Evolutionary conservation across 1,139 yeast genomes (phyloP).

Genomic region (Scheffersomyces cryptocercus): DNA sequence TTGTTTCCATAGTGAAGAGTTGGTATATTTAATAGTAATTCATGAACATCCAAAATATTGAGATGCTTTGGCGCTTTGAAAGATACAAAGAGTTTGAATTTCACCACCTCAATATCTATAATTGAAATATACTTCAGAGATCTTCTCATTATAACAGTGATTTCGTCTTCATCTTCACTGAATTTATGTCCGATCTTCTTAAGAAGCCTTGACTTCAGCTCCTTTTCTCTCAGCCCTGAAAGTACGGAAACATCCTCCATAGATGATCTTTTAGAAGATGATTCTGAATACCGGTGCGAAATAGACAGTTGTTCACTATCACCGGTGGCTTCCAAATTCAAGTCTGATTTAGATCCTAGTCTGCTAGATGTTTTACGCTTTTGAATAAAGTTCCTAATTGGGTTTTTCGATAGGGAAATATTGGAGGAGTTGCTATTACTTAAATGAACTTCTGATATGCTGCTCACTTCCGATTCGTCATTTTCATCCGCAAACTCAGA

Average conservation of each 20-base stretch:
- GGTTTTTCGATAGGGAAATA: constrained; percentile 11
- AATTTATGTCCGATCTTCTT: constrained; percentile 1
- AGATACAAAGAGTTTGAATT: constrained; percentile 60
- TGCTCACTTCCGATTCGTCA: constrained; percentile 4
- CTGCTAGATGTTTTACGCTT: constrained; percentile 5
- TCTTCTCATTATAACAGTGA: constrained; percentile 60
- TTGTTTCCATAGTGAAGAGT: constrained; percentile 61
- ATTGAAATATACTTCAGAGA: constrained; percentile 70
- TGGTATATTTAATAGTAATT: constrained; percentile 66
- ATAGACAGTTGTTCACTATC: no score
- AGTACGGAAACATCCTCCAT: constrained; percentile 5
- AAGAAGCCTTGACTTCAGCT: neutral
- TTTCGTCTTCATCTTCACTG: constrained; percentile 33
- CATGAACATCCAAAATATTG: constrained; percentile 70
- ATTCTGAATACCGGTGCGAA: constrained; percentile 1
- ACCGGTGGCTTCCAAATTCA: neutral
- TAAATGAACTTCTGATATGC: neutral
- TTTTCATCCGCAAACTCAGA: constrained; percentile 1
- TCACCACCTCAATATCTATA: constrained; percentile 55
- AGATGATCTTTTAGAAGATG: constrained; percentile 3
- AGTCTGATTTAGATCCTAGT: neutral
- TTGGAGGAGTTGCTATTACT: neutral
- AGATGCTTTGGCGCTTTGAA: constrained; percentile 74
- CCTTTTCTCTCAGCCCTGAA: neutral
- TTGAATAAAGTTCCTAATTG: constrained; percentile 13